phyloP scores from a whole-genome alignment of 1,139 yeast species.

The Suhomyces anneliseae region DNA sequence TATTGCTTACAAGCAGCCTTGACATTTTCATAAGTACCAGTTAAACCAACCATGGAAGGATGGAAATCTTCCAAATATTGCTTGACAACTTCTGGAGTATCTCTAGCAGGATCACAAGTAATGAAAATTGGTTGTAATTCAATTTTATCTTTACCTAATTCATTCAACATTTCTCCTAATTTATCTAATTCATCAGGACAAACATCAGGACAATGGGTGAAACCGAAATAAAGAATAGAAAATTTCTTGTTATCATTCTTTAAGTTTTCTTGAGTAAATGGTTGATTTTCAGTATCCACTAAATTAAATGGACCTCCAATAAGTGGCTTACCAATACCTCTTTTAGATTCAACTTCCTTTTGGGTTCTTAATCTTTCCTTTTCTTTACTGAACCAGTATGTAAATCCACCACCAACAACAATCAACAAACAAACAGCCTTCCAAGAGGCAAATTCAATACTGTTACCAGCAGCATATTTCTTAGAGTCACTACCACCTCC shows the following conservation, averaged over 20 bases:
- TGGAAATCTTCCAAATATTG: conserved; percentile 85
- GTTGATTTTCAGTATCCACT: conserved; percentile 65
- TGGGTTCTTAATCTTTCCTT: conserved; percentile 72
- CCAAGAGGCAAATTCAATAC: conserved; percentile 82
- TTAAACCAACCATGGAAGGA: conserved; percentile 81
- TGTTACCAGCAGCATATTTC: conserved; percentile 34
- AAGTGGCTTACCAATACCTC: conserved; percentile 88
- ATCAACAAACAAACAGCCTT: conserved; percentile 70
- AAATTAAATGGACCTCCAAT: conserved; percentile 88
- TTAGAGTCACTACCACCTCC: conserved; percentile 35
- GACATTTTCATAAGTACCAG: conserved; percentile 85
- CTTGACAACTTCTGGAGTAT: conserved; percentile 77
- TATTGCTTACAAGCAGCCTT: conserved; percentile 82
- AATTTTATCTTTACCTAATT: conserved; percentile 53
- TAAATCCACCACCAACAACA: conserved; percentile 66
- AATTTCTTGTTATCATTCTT: conserved; percentile 61
- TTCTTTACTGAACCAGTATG: conserved; percentile 68
- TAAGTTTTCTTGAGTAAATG: conserved; percentile 74
- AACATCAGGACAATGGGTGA: conserved; percentile 96
- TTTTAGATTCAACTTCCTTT: conserved; percentile 77
- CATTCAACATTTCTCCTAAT: conserved; percentile 73
- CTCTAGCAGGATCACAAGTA: conserved; percentile 96
- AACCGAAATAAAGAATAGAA: conserved; percentile 85
- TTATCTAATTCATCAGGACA: conserved; percentile 98
- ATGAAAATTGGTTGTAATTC: conserved; percentile 82